Conservation (phyloP, 2,329 filamentous ascomycete genomes). For the Neofusicoccum umdonicola region DNA sequence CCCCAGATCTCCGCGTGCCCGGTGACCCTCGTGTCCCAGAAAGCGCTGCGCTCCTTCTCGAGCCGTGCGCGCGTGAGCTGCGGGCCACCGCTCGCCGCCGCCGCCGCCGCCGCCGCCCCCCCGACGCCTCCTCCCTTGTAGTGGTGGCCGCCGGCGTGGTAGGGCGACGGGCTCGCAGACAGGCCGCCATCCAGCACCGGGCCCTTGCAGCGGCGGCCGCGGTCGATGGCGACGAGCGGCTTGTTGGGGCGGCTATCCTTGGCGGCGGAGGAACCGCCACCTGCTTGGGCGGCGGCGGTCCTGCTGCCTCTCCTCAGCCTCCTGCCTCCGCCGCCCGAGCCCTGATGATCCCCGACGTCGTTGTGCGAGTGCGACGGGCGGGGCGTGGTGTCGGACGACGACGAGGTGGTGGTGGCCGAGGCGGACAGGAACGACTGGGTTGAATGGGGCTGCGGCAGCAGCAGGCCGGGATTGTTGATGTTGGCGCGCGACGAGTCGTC, state of each 20-base stretch:
- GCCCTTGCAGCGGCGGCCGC: conserved; percentile 3
- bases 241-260: conserved; percentile 11
- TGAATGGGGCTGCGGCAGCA: conserved; percentile 5
- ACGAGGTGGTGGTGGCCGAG: background rate
- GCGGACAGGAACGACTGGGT: conserved; percentile 8
- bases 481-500: conserved; percentile 15
- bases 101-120: background rate
- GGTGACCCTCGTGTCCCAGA: conserved; percentile 86
- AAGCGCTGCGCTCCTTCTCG: conserved; percentile 70
- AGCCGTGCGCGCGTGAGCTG: conserved; percentile 60
- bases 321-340: background rate
- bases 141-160: background rate
- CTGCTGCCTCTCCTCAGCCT: background rate
- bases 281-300: background rate
- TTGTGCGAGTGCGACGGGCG: conserved; percentile 11
- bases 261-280: background rate
- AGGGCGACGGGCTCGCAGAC: background rate
- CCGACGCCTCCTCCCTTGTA: background rate
- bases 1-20: conserved; percentile 78
- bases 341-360: background rate
- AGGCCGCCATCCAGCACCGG: conserved; percentile 9
- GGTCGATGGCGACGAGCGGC: conserved; percentile 8
- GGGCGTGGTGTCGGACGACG: background rate
- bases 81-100: conserved; percentile 47
- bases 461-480: conserved; percentile 8